Evolutionary conservation across 805 yeast species (phyloP), one percentile per base, ranked within the genome.

Genomic region (Ogataea paraovalis): DNA sequence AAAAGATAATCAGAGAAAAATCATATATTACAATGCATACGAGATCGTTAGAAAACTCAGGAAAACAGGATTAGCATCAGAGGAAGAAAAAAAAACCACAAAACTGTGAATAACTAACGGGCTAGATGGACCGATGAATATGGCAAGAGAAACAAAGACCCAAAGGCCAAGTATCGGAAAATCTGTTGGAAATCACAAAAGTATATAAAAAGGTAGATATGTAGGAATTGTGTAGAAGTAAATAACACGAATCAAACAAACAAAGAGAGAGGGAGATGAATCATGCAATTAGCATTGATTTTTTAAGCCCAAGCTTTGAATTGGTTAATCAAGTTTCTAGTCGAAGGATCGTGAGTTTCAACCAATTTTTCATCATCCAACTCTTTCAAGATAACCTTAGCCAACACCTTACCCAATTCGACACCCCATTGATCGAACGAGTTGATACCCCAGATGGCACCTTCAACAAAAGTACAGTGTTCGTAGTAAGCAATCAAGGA

Each of bases 341-440:
- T 94, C 42, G 96, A 87, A 36, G 84, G 83, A 68, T 94, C 99
- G 71, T 94, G 99, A 51, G 81, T 65, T 32, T 73, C 66, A 47
- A 86, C 82, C 46, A 73, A 70, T 41, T 68, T 65, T 27, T 72
- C 61, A 65, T 77, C 80, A 60, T 86, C 87, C 66, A 94, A 82
- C 74, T 94, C 97, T 61, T 79, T 79, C 62, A 95, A 92, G 64
- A 94, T 92, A 50, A 79, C 94, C 83, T 94, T 94, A 66, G 99
- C 99, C 67, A 94, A 82, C 45, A 86, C 95, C 76, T 94, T 94
- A 70, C 99, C 99, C 62, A 94, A 86, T 76, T 94, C 99, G 64
- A 94, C 99, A 73, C 99, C 99, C 96, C 98, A 94, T 78, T 94
- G 99, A 77, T 94, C 99, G 68, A 89, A 94, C 18, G 98, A 92